phyloP scores from a whole-genome alignment of 257 asterid species.

The Ballota nigra region DNA sequence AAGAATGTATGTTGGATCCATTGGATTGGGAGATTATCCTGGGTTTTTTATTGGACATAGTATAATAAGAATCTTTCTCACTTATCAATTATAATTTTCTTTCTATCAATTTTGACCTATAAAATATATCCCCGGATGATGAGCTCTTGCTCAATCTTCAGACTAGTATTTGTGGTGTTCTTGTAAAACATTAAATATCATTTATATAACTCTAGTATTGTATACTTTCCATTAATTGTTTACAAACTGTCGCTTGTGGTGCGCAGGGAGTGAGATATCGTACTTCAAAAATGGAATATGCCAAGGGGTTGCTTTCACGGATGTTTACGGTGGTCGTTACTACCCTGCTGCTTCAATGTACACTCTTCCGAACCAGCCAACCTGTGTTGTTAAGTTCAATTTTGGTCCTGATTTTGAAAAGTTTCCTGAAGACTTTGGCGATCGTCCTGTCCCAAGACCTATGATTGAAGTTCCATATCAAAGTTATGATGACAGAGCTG shows the following conservation, averaged over 20 bases:
- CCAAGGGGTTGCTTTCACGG: slow-evolving; percentile 85
- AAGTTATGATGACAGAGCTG: slow-evolving; percentile 68
- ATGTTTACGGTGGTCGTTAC: slow-evolving; percentile 88
- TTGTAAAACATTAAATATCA: not conserved
- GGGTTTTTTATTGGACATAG: no score
- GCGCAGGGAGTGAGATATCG: slow-evolving; percentile 91
- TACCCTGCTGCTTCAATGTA: slow-evolving; percentile 98
- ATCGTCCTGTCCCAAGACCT: slow-evolving; percentile 64
- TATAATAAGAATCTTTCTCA: no score
- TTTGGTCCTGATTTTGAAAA: slow-evolving; percentile 91
- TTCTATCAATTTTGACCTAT: not conserved
- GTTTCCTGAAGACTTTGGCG: slow-evolving; percentile 82
- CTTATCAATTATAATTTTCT: no score
- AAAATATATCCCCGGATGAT: not conserved
- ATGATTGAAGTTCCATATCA: slow-evolving; percentile 96
- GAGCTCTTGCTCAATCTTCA: not conserved
- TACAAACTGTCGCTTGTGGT: slow-evolving; percentile 28
- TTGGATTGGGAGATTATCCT: no score
- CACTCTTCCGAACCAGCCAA: slow-evolving; percentile 92
- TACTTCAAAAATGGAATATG: slow-evolving; percentile 87
- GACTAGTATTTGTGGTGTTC: slow-evolving; percentile 6
- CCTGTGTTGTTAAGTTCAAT: slow-evolving; percentile 86
- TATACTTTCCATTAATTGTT: slow-evolving; percentile 2
- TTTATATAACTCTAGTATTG: not conserved
- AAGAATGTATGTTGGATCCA: no score